A percentile compares a stretch with the other conserved stretches of the same genome.
Conservation (phyloP, 805 yeast species). For the Metschnikowia matae region DNA sequence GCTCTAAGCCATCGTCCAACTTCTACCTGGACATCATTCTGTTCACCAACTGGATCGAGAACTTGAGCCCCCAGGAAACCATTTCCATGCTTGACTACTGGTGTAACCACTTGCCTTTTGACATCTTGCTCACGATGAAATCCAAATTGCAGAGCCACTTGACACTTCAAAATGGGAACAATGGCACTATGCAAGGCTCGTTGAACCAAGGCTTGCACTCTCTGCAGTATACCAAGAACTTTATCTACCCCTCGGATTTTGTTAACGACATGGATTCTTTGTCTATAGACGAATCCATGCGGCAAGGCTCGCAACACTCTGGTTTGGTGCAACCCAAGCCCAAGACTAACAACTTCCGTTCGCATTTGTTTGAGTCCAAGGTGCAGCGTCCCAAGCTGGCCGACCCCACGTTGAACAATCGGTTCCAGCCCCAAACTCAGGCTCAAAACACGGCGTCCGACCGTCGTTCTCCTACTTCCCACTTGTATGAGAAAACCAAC, state of each 20-base stretch:
- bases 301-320: conserved; percentile 1
- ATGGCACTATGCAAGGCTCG: background rate
- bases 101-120: conserved; percentile 48
- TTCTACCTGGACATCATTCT: conserved; percentile 44
- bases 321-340: conserved; percentile 17
- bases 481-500: conserved; percentile 41
- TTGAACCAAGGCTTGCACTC: conserved; percentile 8
- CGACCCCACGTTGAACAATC: conserved; percentile 17
- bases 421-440: conserved; percentile 2
- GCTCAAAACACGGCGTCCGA: conserved; percentile 19
- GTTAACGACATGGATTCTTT: conserved; percentile 14
- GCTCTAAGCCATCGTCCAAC: conserved; percentile 17
- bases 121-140: conserved; percentile 47
- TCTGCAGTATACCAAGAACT: conserved; percentile 12
- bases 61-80: conserved; percentile 47
- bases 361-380: conserved; percentile 18
- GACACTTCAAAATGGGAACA: conserved; percentile 2
- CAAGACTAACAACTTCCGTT: conserved; percentile 14
- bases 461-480: conserved; percentile 39
- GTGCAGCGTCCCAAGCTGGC: conserved; percentile 21
- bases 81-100: conserved; percentile 52
- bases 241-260: conserved; percentile 8
- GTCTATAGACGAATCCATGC: conserved; percentile 9
- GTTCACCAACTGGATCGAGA: conserved; percentile 31
- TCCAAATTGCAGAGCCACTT: conserved; percentile 42